Base-by-base conservation (phyloP, 2,329 filamentous ascomycete species). In the Calonectria crousiana region DNA sequence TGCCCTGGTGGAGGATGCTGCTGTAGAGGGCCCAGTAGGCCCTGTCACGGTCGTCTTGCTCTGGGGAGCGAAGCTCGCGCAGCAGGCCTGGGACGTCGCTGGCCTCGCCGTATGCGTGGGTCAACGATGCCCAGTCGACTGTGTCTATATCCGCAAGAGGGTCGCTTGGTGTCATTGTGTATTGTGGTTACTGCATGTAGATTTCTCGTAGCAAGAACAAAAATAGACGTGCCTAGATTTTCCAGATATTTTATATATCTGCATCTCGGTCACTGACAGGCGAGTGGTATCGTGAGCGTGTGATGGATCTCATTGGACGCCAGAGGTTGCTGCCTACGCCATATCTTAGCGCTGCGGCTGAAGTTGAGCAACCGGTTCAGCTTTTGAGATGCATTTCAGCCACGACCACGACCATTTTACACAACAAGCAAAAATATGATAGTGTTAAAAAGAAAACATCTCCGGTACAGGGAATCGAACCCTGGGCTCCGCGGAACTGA, bases 401-500 rank as follows among this genome's bases (percentile, higher is more conserved):
- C n/a, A 6, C 13, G n/a, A 13, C 1, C n/a, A 47, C 34, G 30
- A 1, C 30, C 18, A 10, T 53, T 32, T 2, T 16, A 34, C 26
- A 20, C 26, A 11, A 10, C 10, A 9, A 4, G 44, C n/a, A 47
- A 47, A 47, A 47, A 47, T 20, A 23, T 47, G 4, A 23, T 2
- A 3, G 4, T 3, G 3, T 18, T n/a, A 47, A 47, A 47, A 47
- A 47, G 3, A 20, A 47, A 47, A 47, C 10, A 23, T 44, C 41
- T 79, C 77, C 77, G 77, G 77, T 79, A 79, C 77, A 79, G 77
- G 77, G 77, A 79, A 79, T 79, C 77, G 77, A 79, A 79, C 77
- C 77, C 77, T 79, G 77, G 77, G 77, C 77, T 79, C 77, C 77
- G 77, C 77, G 77, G 77, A 34, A 52, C 70, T 73, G 30, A 72